Base-by-base conservation (phyloP, 2,329 filamentous ascomycete species). In the Penicillium sp. region DNA sequence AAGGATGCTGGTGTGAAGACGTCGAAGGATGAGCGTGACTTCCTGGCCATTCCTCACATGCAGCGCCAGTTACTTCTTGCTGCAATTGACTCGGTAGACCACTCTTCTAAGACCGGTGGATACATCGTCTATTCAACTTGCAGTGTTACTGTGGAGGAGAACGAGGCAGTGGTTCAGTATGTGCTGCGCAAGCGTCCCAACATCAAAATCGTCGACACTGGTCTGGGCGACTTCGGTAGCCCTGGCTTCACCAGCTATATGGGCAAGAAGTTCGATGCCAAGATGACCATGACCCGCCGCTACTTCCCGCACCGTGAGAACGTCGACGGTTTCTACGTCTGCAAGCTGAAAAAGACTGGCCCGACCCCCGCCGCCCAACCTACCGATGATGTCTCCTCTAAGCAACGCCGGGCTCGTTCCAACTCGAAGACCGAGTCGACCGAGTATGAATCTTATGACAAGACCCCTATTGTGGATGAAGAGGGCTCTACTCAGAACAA, bases 1-100 rank as follows among this genome's bases (percentile, higher is more conserved):
- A 99, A 99, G 78, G 94, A 99, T 74, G 85, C 93, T 26, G 91
- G 88, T 59, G 91, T 99, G 63, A 99, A 99, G 82, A 97, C 93
- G 20, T 97, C 97, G 80, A 97, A 97, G 81, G 95, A 90, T 9
- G 91, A 96, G 70, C 88, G 87, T 60, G 94, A 99, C 73, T 99
- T 99, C 78, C 84, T 97, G 73, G 85, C 88, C 67, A 84, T 99
- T 46, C 92, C 94, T 0, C 94, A 99, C 74, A 84, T 91, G 53
- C 94, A 99, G 75, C 97, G 97, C 74, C 92, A 97, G 75, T 82
- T 99, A 49, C 79, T 99, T 10, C 84, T 99, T 23, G 85, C 91
- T 7, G 94, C 94, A 42, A 96, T 99, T 58, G 94, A 99, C 77
- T 96, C 90, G 0, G 90, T 95, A 13, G 91, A 97, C 71, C 92